These are phyloP conservation scores for Neopestalotiopsis clavispora DNA, from an alignment of 2,329 filamentous ascomycete genomes.

Conservation along the genomic window DNA sequence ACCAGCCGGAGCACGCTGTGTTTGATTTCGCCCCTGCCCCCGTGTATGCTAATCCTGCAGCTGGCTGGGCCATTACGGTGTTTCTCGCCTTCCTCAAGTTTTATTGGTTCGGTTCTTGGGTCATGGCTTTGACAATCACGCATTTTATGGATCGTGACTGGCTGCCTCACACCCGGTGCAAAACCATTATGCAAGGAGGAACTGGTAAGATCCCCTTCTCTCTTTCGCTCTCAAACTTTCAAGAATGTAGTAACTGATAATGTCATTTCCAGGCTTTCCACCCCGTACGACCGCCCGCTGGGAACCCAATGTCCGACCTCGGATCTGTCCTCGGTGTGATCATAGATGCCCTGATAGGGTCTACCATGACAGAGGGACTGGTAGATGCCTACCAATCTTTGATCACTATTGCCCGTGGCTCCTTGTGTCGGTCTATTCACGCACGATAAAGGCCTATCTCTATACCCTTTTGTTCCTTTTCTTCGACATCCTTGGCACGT, in stretches of 20 bases:
- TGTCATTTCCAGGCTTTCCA: background rate
- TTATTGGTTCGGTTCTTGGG: slow-evolving; percentile 22
- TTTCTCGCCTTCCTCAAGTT: slow-evolving; percentile 18
- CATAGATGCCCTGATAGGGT: slow-evolving; percentile 20
- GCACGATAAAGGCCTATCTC: slow-evolving; percentile 26
- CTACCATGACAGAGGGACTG: slow-evolving; percentile 21
- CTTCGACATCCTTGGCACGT: too few species aligned
- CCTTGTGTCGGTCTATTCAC: slow-evolving; percentile 22
- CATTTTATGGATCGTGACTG: slow-evolving; percentile 22
- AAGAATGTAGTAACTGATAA: too few species aligned
- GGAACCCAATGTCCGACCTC: background rate
- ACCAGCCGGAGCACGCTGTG: too few species aligned
- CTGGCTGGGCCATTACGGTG: background rate
- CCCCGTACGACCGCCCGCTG: background rate
- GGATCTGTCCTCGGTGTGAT: background rate
- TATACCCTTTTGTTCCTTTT: slow-evolving; percentile 21
- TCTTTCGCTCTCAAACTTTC: too few species aligned
- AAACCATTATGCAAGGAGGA: background rate
- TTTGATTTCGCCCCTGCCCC: background rate
- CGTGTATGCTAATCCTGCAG: too few species aligned
- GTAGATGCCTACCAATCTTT: slow-evolving; percentile 22
- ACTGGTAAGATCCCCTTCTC: too few species aligned
- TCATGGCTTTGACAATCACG: slow-evolving; percentile 21
- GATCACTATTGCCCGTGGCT: slow-evolving; percentile 24
- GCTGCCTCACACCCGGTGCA: slow-evolving; percentile 2